Conservation (phyloP, 2,329 filamentous ascomycete species). For the Colletotrichum musae region DNA sequence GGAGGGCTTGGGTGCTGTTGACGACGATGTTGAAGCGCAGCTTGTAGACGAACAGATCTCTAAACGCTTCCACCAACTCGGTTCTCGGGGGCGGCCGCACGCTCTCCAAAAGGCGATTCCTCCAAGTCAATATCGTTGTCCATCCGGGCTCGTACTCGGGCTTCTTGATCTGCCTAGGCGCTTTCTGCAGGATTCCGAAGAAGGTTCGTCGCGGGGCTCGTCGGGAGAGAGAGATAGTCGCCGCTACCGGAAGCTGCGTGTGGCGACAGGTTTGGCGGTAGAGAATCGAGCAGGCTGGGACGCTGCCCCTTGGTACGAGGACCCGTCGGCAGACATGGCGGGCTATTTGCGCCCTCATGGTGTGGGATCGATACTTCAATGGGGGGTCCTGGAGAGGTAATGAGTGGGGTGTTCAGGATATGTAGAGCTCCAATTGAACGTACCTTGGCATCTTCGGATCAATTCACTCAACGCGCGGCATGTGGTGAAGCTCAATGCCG, state of each 20-base stretch:
- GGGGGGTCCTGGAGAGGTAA: constrained; percentile 16
- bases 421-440: neutral
- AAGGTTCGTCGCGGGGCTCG: constrained; percentile 61
- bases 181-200: constrained; percentile 73
- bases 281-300: constrained; percentile 52
- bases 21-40: constrained; percentile 62
- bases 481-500: constrained; percentile 39
- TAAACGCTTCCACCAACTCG: constrained; percentile 77
- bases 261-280: constrained; percentile 46
- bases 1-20: constrained; percentile 76
- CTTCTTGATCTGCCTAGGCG: constrained; percentile 71
- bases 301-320: constrained; percentile 52
- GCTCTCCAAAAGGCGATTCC: constrained; percentile 73
- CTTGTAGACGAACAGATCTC: constrained; percentile 73
- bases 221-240: constrained; percentile 43
- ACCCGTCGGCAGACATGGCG: constrained; percentile 59
- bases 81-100: constrained; percentile 74
- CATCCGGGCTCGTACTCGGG: constrained; percentile 79
- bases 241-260: constrained; percentile 44
- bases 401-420: neutral
- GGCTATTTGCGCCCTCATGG: constrained; percentile 62
- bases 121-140: constrained; percentile 78
- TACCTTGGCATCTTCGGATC: constrained; percentile 37
- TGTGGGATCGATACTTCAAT: constrained; percentile 44
- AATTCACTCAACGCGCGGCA: constrained; percentile 25